Evolutionary conservation across 306 rosid species (phyloP), one percentile per base, ranked within the genome.

Genomic region (Cicer chorassanicum): DNA sequence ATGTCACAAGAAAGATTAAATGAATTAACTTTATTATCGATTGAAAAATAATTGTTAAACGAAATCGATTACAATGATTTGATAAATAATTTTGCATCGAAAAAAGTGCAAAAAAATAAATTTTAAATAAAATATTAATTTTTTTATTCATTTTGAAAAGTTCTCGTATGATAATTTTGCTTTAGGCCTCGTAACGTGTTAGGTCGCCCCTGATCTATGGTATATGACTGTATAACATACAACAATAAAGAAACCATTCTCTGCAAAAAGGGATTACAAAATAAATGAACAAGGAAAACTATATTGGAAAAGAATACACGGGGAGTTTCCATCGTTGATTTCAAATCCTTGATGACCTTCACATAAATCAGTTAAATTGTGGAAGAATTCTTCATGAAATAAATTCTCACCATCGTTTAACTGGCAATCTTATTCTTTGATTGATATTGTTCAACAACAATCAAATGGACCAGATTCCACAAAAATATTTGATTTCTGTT

Each of bases 291-390:
- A 19, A n/a, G 36, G 16, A 49, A 34, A 16, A 18, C 44, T 13
- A 73, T 40, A 57, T 41, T 59, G 79, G 6, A 7, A 56, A 61
- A 53, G 36, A 41, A 16, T 74, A 69, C 50, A 74, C 0, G 0
- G 61, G 15, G 56, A 63, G 48, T 75, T 71, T 51, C 68, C 68
- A 50, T 13, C 44, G 56, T 48, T 63, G 21, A 68, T 41, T 50
- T 38, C 57, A 75, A 75, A 38, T 15, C 78, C 53, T 29, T 38
- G 68, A 77, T 49, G 18, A 49, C 63, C 68, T 65, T 56, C 1
- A 16, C 48, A 80, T 21, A 14, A 72, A 72, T 60, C 66, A 45
- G 68, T n/a, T 65, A 59, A 69, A 60, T 11, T 78, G 53, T 77
- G 39, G 41, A 59, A 71, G 53, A 46, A 49, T 71, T 65, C 70